Conservation (phyloP, 345 rosid species). For the Salix arbutifolia region DNA sequence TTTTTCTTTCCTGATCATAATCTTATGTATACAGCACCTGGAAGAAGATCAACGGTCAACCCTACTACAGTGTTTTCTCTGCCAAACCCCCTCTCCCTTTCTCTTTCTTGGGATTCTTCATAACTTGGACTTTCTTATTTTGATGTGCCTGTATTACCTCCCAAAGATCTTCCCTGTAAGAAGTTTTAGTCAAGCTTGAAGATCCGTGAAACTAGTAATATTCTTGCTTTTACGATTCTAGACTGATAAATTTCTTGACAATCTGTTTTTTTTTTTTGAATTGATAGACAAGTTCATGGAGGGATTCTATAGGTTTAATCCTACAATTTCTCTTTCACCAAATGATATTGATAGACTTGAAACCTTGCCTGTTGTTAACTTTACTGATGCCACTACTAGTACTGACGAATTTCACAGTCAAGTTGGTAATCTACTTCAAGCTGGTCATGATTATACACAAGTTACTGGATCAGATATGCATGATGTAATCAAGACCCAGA, state of each 20-base stretch:
- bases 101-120: background rate
- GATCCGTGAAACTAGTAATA: background rate
- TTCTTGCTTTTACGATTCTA: background rate
- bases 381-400: background rate
- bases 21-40: background rate
- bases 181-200: background rate
- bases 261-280: background rate
- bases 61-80: background rate
- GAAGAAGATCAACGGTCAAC: background rate
- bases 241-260: background rate
- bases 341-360: conserved; percentile 12
- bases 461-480: conserved; percentile 29
- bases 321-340: conserved; percentile 12
- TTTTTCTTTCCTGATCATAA: background rate
- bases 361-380: conserved; percentile 5
- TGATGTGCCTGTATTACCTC: background rate
- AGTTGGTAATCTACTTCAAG: conserved; percentile 14
- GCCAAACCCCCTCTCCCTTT: background rate
- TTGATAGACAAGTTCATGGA: conserved; percentile 26
- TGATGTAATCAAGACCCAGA: conserved; percentile 57
- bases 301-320: conserved; percentile 33
- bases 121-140: background rate
- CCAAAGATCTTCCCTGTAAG: background rate
- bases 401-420: conserved; percentile 16
- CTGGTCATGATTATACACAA: conserved; percentile 2